Evolutionary conservation across 1,139 yeast species (phyloP), one percentile per base, ranked within the genome.

Genomic region (Geotrichum restrictum): DNA sequence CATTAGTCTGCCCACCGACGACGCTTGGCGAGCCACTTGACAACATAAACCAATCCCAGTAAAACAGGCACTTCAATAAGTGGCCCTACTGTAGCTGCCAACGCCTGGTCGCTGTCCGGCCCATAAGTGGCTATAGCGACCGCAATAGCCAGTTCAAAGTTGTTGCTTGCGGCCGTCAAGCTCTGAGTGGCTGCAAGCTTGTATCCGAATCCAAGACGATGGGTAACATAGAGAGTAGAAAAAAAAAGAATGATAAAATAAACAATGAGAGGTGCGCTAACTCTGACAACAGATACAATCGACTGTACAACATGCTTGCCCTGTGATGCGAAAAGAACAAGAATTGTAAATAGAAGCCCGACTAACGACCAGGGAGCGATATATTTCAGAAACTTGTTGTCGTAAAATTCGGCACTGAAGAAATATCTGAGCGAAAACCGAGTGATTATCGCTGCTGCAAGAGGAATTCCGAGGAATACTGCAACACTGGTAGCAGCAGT

Each of bases 81-180:
- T 1, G 85, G 84, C 0, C 84, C 85, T 62, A 79, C 78, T 0
- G 83, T 79, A 1, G 84, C 79, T 2, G 85, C 84, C 47, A 80
- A 72, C 1, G 83, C 78, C 61, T 80, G 77, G 52, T 76, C 71
- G 57, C 81, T 75, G 3, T 77, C 77, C 27, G 73, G 67, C 1
- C 85, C 85, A 66, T 76, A 80, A 6, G 78, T 60, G 0, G 82
- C 74, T 13, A 78, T 76, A 1, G 83, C 80, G 14, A 80, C 75
- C 2, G 84, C 82, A 45, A 79, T 68, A 51, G 80, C 76, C 46
- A 79, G 66, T 59, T 79, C 83, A 56, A 75, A 74, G 55, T 80
- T 80, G 62, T 80, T 80, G 3, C 82, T 76, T 1, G 83, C 77
- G 18, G 83, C 82, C 1, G 83, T 79, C 58, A 81, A 80, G 11